Evolutionary conservation across 2,329 filamentous ascomycete species (phyloP), one percentile per base, ranked within the genome.

Genomic region (Mycocentrospora acerina): DNA sequence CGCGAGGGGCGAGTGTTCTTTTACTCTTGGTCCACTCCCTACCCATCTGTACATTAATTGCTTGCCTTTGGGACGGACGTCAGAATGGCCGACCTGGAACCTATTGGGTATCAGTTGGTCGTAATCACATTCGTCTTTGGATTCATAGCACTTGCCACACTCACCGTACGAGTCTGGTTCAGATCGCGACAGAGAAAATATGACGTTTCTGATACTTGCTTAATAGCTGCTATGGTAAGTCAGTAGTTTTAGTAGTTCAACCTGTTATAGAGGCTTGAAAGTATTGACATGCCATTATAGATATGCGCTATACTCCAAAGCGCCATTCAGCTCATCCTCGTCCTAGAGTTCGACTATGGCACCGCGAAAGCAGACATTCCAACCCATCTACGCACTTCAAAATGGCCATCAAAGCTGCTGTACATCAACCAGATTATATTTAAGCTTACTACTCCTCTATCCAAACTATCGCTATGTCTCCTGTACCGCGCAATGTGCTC

Each of bases 381-480:
- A 7, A 4, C 15, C 4, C 10, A 35, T 16, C 13, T 39, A 13
- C 19, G 31, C 14, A 33, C 9, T 13, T 45, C 42, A 1, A 3
- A 13, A n/a, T 41, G 37, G 42, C 42, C 42, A 6, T 11, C 25
- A 11, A 41, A 36, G 29, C 17, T 45, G 31, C 11, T 35, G n/a
- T 45, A 41, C 29, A 35, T 42, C 24, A 45, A 45, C 19, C 42
- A 45, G 16, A 41, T 45, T 15, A 25, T 45, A 31, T 45, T 45
- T 32, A 45, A 45, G 15, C 35, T 45, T 5, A 45, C 42, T 3
- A 45, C 42, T n/a, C 42, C 42, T 11, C 34, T 45, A 11, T 45
- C 34, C 31, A 45, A 45, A 26, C 29, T 45, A 7, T 45, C 42
- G 2, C 35, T 45, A 16, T 45, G 38, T 29, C 16, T 45, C 14